Conservation (phyloP, 1,139 yeast genomes). For the Saccharomyces hybrid region DNA sequence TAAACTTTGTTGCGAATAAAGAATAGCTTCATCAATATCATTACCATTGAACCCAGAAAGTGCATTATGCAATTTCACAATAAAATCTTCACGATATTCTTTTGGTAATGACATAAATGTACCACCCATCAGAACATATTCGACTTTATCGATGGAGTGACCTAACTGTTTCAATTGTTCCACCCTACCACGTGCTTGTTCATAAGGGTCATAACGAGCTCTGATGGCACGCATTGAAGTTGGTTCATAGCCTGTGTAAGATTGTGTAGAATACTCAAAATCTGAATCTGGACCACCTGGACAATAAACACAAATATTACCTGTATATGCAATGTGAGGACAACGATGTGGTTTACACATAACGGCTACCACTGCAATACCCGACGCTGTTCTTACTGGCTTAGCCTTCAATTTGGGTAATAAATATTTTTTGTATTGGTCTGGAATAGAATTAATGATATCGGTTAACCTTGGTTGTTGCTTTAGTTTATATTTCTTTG, state of each 20-base stretch:
- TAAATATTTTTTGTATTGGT: conserved; percentile 84
- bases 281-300: conserved; percentile 99
- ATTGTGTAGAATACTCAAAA: conserved; percentile 95
- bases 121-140: conserved; percentile 98
- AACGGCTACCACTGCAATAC: conserved; percentile 97
- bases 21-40: conserved; percentile 83
- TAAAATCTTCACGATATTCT: conserved; percentile 83
- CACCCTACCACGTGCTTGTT: conserved; percentile 95
- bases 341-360: conserved; percentile 99
- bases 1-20: conserved; percentile 84
- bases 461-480: conserved; percentile 94
- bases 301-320: conserved; percentile 96
- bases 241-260: conserved; percentile 98
- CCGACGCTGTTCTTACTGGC: conserved; percentile 98
- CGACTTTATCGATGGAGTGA: conserved; percentile 94
- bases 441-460: conserved; percentile 91
- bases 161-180: conserved; percentile 94
- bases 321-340: conserved; percentile 98
- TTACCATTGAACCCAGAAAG: conserved; percentile 87
- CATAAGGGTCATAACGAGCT: conserved; percentile 96
- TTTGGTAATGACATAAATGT: conserved; percentile 93
- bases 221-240: conserved; percentile 98
- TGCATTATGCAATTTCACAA: conserved; percentile 88
- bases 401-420: conserved; percentile 93
- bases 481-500: conserved; percentile 84